Conservation (phyloP, 73 alveolate genomes). For the Halteria grandinella region DNA sequence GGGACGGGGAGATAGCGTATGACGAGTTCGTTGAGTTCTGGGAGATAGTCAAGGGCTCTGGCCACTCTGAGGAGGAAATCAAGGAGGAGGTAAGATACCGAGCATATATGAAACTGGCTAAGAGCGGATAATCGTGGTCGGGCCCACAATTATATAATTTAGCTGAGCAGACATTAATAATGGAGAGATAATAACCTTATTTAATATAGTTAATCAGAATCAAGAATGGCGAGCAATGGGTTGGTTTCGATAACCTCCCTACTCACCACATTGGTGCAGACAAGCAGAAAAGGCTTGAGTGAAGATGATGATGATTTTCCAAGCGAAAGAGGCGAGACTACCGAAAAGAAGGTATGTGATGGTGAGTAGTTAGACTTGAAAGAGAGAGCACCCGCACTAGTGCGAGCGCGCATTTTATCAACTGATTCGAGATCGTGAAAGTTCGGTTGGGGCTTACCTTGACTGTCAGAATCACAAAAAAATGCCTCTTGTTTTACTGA, state of each 20-base stretch:
- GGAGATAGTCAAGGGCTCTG: conserved; percentile 80
- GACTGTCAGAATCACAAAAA: too few relatives aligned
- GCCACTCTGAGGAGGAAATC: conserved; percentile 83
- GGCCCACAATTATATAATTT: neutral
- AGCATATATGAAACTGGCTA: too few relatives aligned
- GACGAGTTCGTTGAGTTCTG: conserved; percentile 87
- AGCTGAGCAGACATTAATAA: neutral
- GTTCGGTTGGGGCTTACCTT: too few relatives aligned
- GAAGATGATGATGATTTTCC: too few relatives aligned
- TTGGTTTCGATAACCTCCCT: conserved; percentile 60
- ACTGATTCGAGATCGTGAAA: too few relatives aligned
- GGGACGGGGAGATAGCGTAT: conserved; percentile 72
- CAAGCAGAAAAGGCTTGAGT: too few relatives aligned
- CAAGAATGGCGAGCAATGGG: conserved; percentile 59
- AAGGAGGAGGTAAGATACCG: conserved; percentile 61
- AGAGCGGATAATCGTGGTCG: neutral
- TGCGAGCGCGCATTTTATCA: too few relatives aligned
- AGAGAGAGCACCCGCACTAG: too few relatives aligned
- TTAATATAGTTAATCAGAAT: conserved; percentile 28
- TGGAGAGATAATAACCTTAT: neutral
- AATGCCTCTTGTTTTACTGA: too few relatives aligned
- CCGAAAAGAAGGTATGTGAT: too few relatives aligned
- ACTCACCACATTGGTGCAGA: conserved; percentile 28
- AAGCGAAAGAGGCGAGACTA: too few relatives aligned
- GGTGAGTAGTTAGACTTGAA: too few relatives aligned